A percentile compares a stretch with the other conserved stretches of the same genome.
phyloP scores from a whole-genome alignment of 2,329 filamentous ascomycete species.

The Exophiala spinifera region DNA sequence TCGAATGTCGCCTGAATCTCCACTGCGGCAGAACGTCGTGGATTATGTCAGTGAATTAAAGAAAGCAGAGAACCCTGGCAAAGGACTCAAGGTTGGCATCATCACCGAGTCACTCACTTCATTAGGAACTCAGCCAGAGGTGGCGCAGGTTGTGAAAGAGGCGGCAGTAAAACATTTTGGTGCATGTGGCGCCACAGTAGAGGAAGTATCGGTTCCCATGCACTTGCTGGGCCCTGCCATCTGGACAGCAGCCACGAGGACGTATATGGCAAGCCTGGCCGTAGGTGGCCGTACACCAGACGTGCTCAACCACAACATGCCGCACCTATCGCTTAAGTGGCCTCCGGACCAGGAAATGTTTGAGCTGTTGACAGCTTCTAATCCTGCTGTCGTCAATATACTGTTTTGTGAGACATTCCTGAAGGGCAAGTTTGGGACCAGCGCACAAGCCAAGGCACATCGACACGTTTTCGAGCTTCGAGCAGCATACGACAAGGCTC shows the following conservation, averaged over 20 bases:
- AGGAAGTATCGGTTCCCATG: conserved; percentile 48
- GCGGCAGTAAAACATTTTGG: conserved; percentile 40
- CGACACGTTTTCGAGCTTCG: conserved; percentile 47
- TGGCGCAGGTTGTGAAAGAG: conserved; percentile 37
- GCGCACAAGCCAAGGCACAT: conserved; percentile 46
- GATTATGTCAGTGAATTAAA: conserved; percentile 35
- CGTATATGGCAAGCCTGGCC: conserved; percentile 35
- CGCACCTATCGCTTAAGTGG: conserved; percentile 34
- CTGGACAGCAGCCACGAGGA: conserved; percentile 45
- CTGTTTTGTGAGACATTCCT: conserved; percentile 41
- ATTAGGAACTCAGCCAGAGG: conserved; percentile 38
- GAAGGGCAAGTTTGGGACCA: conserved; percentile 31
- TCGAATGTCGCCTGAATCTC: conserved; percentile 40
- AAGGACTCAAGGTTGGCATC: conserved; percentile 46
- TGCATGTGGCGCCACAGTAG: conserved; percentile 44
- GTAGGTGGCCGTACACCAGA: conserved; percentile 34
- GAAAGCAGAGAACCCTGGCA: conserved; percentile 31
- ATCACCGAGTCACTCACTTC: conserved; percentile 45
- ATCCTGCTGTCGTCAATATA: conserved; percentile 47
- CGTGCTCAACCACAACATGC: conserved; percentile 34
- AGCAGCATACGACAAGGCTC: conserved; percentile 47
- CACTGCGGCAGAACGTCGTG: conserved; percentile 34
- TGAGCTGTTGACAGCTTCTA: conserved; percentile 42
- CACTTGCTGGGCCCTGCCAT: conserved; percentile 47
- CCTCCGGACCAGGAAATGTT: conserved; percentile 43